phyloP scores from a whole-genome alignment of 2,329 filamentous ascomycete species.

The Simplicillium sp. region DNA sequence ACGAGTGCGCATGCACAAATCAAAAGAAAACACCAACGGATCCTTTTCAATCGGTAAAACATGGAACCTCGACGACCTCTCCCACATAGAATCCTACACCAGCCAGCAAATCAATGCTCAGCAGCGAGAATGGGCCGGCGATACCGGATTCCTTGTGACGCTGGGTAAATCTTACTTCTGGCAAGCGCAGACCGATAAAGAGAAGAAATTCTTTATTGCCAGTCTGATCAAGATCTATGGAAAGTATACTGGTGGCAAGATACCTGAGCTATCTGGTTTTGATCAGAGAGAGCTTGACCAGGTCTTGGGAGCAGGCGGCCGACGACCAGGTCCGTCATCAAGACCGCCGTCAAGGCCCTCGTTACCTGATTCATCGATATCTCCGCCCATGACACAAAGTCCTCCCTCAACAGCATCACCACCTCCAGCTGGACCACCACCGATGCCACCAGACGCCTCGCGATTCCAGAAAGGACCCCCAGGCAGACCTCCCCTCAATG shows the following conservation, averaged over 20 bases:
- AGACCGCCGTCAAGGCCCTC: slow-evolving; percentile 18
- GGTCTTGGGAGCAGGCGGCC: slow-evolving; percentile 51
- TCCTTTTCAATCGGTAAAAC: slow-evolving; percentile 97
- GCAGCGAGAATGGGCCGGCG: slow-evolving; percentile 68
- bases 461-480: slow-evolving; percentile 12
- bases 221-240: slow-evolving; percentile 93
- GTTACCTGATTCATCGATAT: slow-evolving; percentile 13
- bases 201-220: slow-evolving; percentile 98
- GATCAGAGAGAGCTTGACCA: slow-evolving; percentile 69
- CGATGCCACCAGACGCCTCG: slow-evolving; percentile 5
- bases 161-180: slow-evolving; percentile 95
- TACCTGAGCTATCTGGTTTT: slow-evolving; percentile 75
- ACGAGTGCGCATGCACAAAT: slow-evolving; percentile 91
- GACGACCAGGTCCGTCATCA: slow-evolving; percentile 10
- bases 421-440: background rate
- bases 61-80: slow-evolving; percentile 90
- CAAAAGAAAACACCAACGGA: slow-evolving; percentile 87
- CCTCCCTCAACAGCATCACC: slow-evolving; percentile 1
- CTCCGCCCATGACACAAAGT: slow-evolving; percentile 1
- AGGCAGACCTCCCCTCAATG: slow-evolving; percentile 27
- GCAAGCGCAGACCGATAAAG: slow-evolving; percentile 86
- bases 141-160: slow-evolving; percentile 77
- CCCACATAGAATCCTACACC: slow-evolving; percentile 73
- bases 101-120: slow-evolving; percentile 46
- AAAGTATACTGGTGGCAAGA: slow-evolving; percentile 85